Conservation (phyloP, 305 asterid species). For the Fraxinus latifolia region DNA sequence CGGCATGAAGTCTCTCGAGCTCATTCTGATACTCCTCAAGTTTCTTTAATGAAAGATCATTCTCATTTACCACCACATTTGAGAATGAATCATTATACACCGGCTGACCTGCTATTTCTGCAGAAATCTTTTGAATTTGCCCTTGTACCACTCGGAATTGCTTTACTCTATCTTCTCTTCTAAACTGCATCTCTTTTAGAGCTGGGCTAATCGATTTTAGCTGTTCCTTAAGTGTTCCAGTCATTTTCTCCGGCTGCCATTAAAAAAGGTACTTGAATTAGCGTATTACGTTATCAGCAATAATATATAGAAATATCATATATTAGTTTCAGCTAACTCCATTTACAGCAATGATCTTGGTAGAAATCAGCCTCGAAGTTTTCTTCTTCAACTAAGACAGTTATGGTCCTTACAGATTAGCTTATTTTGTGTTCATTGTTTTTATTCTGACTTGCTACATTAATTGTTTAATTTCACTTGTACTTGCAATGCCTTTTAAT, state of each 20-base stretch:
- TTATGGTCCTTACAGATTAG: neutral
- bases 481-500: neutral
- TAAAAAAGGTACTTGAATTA: slow-evolving; percentile 27
- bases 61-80: slow-evolving; percentile 50
- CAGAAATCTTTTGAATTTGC: slow-evolving; percentile 74
- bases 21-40: slow-evolving; percentile 86
- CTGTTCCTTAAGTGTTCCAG: slow-evolving; percentile 83
- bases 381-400: neutral
- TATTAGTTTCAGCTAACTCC: neutral
- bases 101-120: slow-evolving; percentile 78
- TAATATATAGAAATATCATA: neutral
- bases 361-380: neutral
- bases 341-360: neutral
- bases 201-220: slow-evolving; percentile 80
- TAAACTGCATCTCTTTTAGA: slow-evolving; percentile 75
- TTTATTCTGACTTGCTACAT: neutral
- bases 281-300: neutral
- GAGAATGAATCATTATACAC: slow-evolving; percentile 69
- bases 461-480: neutral
- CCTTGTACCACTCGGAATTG: slow-evolving; percentile 77
- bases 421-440: neutral
- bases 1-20: slow-evolving; percentile 80
- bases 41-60: slow-evolving; percentile 74
- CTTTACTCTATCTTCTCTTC: slow-evolving; percentile 77
- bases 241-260: slow-evolving; percentile 89